Base-by-base conservation (phyloP, 352 stramenopile genomes). In the Thraustochytrium sp. region DNA sequence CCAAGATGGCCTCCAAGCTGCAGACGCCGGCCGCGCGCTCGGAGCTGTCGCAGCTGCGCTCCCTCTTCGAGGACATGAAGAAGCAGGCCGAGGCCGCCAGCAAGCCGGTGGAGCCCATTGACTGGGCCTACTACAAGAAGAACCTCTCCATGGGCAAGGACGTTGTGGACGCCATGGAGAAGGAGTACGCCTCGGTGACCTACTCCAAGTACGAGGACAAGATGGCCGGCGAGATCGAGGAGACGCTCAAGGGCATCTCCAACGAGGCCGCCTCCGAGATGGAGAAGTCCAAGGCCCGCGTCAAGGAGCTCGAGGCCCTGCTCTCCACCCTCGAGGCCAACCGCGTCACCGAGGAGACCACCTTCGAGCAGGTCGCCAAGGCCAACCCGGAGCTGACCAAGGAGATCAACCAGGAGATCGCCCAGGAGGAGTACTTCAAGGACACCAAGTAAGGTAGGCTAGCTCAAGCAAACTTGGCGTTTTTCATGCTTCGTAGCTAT, bases 361-460 rank as follows among this genome's bases (percentile, higher is more conserved):
- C 90, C 74, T 91, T 95, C 86, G 90, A 94, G 62, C 91, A 95
- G 84, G 85, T 94, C 48, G 88, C 90, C 74, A 90, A 90, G 85
- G 92, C 93, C 90, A 93, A 94, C 88, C 92, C 92, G 55, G 90
- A 94, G 78, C 89, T 94, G 48, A 86, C 87, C 78, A 90, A 94
- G 40, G 92, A 94, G 87, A 94, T 94, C 84, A 90, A 94, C 76
- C 89, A 94, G 73, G 92, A 95, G 86, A 95, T 94, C 86, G 90
- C 90, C 85, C 92, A 92, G 86, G 90, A 92, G 86, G 91, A 95
- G 86, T 95, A 91, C 90, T 90, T 93, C 85, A 95, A 95, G 89
- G 91, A 95, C 89, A 90, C 88, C 82, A 89, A 93, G 87, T 88
- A 87, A 72, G n/a, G 16, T 63, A 5, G 5, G 26, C 36, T 63